These are phyloP conservation scores for Kandelia obovata DNA, from an alignment of 345 rosid species.

Conservation along the genomic window DNA sequence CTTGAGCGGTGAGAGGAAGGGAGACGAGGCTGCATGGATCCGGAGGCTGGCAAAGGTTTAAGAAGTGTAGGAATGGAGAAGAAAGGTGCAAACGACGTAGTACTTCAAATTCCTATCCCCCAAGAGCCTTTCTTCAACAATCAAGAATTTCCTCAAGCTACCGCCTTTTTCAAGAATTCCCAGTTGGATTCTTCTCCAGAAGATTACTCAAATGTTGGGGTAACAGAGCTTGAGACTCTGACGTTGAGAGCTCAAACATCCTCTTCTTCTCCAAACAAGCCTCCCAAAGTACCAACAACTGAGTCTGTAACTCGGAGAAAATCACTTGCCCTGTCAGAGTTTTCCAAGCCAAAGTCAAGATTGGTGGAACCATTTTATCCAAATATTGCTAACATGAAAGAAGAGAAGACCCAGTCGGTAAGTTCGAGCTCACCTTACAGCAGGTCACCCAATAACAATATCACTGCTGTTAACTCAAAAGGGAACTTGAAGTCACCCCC, in stretches of 20 bases:
- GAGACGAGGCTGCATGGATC: constrained; percentile 1
- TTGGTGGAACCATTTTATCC: constrained; percentile 41
- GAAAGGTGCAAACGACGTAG: constrained; percentile 35
- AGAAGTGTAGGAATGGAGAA: constrained; percentile 6
- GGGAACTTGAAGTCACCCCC: constrained; percentile 36
- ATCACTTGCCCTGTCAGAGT: constrained; percentile 35
- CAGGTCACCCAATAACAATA: constrained; percentile 30
- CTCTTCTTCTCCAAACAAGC: constrained; percentile 27
- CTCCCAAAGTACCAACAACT: constrained; percentile 33
- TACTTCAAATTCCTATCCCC: constrained; percentile 31
- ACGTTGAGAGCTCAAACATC: constrained; percentile 17
- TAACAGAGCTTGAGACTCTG: constrained; percentile 15
- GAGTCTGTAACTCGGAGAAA: constrained; percentile 22
- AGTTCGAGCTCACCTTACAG: constrained; percentile 25
- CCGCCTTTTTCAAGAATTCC: constrained; percentile 4
- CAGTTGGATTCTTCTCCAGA: constrained; percentile 16
- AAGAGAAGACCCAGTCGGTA: constrained; percentile 23
- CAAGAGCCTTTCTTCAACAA: constrained; percentile 7
- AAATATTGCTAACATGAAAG: constrained; percentile 23
- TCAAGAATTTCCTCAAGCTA: not conserved
- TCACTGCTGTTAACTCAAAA: constrained; percentile 19
- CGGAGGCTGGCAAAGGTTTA: constrained; percentile 25
- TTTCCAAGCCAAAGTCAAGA: constrained; percentile 59
- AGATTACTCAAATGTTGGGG: constrained; percentile 14
- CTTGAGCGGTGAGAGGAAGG: not conserved